These are phyloP conservation scores for Chytriomyces sp. DNA, from an alignment of 192 early-diverging fungal genomes.

Conservation along the genomic window DNA sequence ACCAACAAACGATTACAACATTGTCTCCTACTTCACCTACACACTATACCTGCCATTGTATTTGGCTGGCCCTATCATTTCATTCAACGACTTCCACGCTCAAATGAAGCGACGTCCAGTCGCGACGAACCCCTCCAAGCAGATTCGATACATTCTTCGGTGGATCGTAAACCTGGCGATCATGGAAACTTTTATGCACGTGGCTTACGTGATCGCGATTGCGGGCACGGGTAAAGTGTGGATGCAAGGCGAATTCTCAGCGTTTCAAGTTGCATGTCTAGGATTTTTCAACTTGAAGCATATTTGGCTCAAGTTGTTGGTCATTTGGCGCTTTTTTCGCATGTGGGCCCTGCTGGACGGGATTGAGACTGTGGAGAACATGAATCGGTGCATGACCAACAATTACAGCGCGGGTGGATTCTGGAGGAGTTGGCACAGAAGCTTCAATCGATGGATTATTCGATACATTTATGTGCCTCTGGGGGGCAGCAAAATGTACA, in stretches of 20 bases:
- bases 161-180: conserved; percentile 64
- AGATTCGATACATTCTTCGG: conserved; percentile 64
- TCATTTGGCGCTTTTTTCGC: conserved; percentile 97
- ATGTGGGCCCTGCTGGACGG: conserved; percentile 95
- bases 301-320: conserved; percentile 94
- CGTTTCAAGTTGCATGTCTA: conserved; percentile 81
- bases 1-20: conserved; percentile 67
- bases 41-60: conserved; percentile 87
- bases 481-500: conserved; percentile 62
- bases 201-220: conserved; percentile 89
- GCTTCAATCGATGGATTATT: conserved; percentile 82
- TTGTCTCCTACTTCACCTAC: conserved; percentile 78
- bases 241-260: conserved; percentile 80
- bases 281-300: conserved; percentile 87
- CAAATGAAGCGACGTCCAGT: conserved; percentile 56
- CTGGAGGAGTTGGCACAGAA: conserved; percentile 96
- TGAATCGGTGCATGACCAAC: conserved; percentile 94
- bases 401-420: conserved; percentile 93
- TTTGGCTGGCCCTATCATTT: conserved; percentile 92
- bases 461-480: conserved; percentile 89
- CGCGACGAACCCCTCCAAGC: not conserved
- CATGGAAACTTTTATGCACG: conserved; percentile 91
- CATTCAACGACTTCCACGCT: conserved; percentile 88
- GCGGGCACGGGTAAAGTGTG: conserved; percentile 78
- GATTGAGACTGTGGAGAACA: conserved; percentile 88